A percentile compares a stretch with the other conserved stretches of the same genome.
Evolutionary conservation across 306 rosid species (phyloP).

Genomic region (Canavalia ensiformis): DNA sequence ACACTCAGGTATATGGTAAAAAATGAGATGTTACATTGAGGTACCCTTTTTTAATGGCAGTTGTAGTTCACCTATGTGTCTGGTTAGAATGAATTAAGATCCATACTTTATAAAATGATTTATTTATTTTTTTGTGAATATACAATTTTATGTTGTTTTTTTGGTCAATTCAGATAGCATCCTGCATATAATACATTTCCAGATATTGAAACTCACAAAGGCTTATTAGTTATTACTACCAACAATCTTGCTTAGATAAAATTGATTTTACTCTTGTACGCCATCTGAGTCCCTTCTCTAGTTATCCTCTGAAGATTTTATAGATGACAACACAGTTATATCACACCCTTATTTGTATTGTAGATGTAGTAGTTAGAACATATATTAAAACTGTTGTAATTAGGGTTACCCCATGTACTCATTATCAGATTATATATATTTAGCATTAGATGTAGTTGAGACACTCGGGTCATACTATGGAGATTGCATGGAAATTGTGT

Average conservation of each 20-base stretch:
- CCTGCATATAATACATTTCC: conserved; percentile 24
- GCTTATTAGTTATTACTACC: conserved; percentile 3
- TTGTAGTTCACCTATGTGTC: conserved; percentile 30
- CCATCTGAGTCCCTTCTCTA: conserved; percentile 29
- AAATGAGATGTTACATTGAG: conserved; percentile 5
- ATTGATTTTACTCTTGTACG: conserved; percentile 18
- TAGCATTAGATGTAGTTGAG: too few relatives aligned
- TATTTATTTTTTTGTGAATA: conserved; percentile 17
- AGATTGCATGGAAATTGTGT: too few relatives aligned
- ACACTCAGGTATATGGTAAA: conserved; percentile 79
- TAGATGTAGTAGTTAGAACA: too few relatives aligned
- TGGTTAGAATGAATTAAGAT: conserved; percentile 28
- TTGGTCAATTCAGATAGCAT: conserved; percentile 25
- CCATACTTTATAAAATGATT: conserved; percentile 29
- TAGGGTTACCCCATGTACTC: too few relatives aligned
- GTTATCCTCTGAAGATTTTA: conserved; percentile 5
- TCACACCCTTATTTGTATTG: neutral
- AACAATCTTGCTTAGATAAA: conserved; percentile 5
- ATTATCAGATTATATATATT: too few relatives aligned
- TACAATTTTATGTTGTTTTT: neutral
- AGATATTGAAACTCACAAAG: conserved; percentile 31
- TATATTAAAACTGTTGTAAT: too few relatives aligned
- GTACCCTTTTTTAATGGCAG: conserved; percentile 26
- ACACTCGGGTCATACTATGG: too few relatives aligned
- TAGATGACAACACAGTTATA: conserved; percentile 22